These are phyloP conservation scores for Paramyrothecium sp. DNA, from an alignment of 2,329 filamentous ascomycete species.

Conservation along the genomic window DNA sequence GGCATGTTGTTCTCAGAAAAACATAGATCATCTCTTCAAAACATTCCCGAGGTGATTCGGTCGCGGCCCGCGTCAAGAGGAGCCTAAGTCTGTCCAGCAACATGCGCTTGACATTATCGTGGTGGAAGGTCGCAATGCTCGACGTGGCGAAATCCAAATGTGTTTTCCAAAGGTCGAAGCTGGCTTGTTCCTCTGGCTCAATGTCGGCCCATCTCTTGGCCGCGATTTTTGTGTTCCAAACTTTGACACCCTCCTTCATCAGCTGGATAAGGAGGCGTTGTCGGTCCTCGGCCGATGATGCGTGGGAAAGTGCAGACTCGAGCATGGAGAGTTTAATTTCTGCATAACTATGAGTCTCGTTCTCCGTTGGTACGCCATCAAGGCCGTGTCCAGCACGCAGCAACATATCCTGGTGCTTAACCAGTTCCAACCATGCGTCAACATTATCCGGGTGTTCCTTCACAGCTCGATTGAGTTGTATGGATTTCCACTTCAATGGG, in stretches of 20 bases:
- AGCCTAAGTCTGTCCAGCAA: conserved; percentile 51
- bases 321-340: conserved; percentile 81
- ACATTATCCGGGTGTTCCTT: conserved; percentile 66
- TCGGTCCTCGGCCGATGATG: conserved; percentile 42
- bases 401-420: conserved; percentile 72
- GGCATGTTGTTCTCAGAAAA: conserved; percentile 70
- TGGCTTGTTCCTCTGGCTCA: conserved; percentile 19
- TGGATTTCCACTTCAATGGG: conserved; percentile 51
- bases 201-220: conserved; percentile 62
- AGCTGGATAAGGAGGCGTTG: conserved; percentile 65
- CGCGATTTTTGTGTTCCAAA: conserved; percentile 68
- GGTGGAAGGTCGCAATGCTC: conserved; percentile 63
- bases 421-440: conserved; percentile 74
- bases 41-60: conserved; percentile 1
- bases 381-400: conserved; percentile 47
- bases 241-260: conserved; percentile 69
- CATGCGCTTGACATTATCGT: conserved; percentile 60
- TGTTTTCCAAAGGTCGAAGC: conserved; percentile 67
- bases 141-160: conserved; percentile 74
- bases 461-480: conserved; percentile 62
- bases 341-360: conserved; percentile 67
- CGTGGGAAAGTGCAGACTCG: conserved; percentile 68
- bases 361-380: conserved; percentile 46
- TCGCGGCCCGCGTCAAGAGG: conserved; percentile 8
- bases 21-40: conserved; percentile 56